A percentile compares a stretch with the other conserved stretches of the same genome.
phyloP scores from a whole-genome alignment of 257 asterid genomes.

The Plantago elongata region DNA sequence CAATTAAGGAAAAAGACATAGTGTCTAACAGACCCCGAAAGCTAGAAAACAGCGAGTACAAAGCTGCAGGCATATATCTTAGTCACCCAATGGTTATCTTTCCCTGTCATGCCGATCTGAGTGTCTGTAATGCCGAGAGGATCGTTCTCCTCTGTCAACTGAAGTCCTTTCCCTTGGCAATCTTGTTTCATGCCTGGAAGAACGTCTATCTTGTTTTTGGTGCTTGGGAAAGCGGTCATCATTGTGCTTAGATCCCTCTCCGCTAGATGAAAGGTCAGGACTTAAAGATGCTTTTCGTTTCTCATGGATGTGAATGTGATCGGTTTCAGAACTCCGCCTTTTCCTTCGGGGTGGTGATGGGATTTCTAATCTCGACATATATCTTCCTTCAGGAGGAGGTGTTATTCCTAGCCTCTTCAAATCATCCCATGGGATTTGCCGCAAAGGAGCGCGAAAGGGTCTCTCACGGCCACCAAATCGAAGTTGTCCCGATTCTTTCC shows the following conservation, averaged over 20 bases:
- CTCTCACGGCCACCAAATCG: slow-evolving; percentile 98
- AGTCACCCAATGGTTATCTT: slow-evolving; percentile 1
- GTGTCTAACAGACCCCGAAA: no score
- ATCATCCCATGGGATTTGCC: slow-evolving; percentile 73
- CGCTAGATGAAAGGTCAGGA: slow-evolving; percentile 31
- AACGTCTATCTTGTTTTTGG: slow-evolving; percentile 30
- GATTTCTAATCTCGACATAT: slow-evolving; percentile 77
- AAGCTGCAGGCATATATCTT: background rate
- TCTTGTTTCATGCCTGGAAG: slow-evolving; percentile 33
- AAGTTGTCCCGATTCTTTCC: slow-evolving; percentile 96
- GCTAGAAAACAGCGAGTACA: no score
- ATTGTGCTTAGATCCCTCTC: slow-evolving; percentile 29
- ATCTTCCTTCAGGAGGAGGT: slow-evolving; percentile 89
- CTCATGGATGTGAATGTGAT: slow-evolving; percentile 36
- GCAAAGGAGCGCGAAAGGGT: slow-evolving; percentile 83
- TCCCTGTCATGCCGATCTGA: slow-evolving; percentile 31
- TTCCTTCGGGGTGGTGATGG: slow-evolving; percentile 82
- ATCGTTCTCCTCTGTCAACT: slow-evolving; percentile 30
- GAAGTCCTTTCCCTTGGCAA: slow-evolving; percentile 25
- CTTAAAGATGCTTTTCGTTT: slow-evolving; percentile 30
- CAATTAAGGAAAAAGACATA: no score
- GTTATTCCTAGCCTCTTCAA: slow-evolving; percentile 84
- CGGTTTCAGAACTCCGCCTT: slow-evolving; percentile 34
- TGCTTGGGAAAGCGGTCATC: slow-evolving; percentile 29
- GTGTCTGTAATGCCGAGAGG: slow-evolving; percentile 23